Evolutionary conservation across 225 moss, liverwort and hornwort species (phyloP).

Genomic region (Physcomitrium patens): DNA sequence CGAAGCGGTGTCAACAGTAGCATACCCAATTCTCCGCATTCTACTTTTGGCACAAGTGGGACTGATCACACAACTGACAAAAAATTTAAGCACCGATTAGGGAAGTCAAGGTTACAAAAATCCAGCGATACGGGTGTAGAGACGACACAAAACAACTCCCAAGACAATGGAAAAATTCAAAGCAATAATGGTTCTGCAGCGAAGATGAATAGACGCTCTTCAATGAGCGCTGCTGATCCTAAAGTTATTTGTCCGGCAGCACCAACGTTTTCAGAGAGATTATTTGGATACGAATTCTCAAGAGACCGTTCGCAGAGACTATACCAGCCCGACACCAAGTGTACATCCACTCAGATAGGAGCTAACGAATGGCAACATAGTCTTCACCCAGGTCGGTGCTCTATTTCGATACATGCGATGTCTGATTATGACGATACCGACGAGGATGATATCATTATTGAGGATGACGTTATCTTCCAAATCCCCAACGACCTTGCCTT

Average conservation of each 20-base stretch:
- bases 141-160: neutral
- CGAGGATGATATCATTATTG: constrained; percentile 47
- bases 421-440: constrained; percentile 42
- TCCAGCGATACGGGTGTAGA: neutral
- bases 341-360: neutral
- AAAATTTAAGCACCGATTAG: constrained; percentile 42
- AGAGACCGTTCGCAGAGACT: constrained; percentile 36
- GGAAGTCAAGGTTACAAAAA: constrained; percentile 31
- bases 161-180: constrained; percentile 5
- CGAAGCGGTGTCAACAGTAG: too few relatives aligned
- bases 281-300: constrained; percentile 39
- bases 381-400: constrained; percentile 23
- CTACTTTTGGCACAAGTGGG: constrained; percentile 31
- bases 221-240: constrained; percentile 36
- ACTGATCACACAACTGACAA: constrained; percentile 31
- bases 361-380: constrained; percentile 7
- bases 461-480: constrained; percentile 46
- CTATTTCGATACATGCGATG: constrained; percentile 18
- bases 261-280: constrained; percentile 42
- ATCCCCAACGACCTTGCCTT: constrained; percentile 32
- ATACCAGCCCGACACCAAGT: constrained; percentile 24
- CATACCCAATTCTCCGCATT: constrained; percentile 5
- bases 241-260: constrained; percentile 36
- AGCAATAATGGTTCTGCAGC: constrained; percentile 24
- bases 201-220: constrained; percentile 31